phyloP scores from a whole-genome alignment of 352 stramenopile species.

The Pythium rhizo-oryzae region DNA sequence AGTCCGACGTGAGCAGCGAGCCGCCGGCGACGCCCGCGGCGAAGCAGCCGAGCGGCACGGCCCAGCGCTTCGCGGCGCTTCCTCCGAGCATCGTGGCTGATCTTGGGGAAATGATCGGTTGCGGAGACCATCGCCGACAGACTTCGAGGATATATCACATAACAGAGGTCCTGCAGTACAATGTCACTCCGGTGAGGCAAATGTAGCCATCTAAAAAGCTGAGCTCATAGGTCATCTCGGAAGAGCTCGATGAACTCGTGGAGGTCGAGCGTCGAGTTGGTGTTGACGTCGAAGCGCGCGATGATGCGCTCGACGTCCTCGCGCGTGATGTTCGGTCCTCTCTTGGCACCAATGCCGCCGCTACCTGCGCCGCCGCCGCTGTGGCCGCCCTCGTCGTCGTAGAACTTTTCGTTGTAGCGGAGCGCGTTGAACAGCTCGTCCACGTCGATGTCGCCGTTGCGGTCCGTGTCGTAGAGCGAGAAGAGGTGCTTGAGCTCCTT shows the following conservation, averaged over 20 bases:
- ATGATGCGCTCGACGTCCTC: constrained; percentile 77
- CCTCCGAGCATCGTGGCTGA: neutral
- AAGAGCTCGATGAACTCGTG: constrained; percentile 84
- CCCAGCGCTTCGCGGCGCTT: constrained; percentile 23
- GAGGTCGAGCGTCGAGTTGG: constrained; percentile 73
- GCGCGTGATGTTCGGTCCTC: constrained; percentile 36
- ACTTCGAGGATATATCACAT: neutral
- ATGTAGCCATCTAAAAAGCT: constrained; percentile 13
- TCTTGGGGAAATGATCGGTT: neutral
- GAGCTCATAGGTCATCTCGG: constrained; percentile 56
- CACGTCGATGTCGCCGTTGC: constrained; percentile 70
- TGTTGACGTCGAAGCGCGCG: constrained; percentile 73
- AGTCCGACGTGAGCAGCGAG: constrained; percentile 18
- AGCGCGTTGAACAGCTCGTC: constrained; percentile 70
- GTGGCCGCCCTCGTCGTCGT: constrained; percentile 38
- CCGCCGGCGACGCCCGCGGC: constrained; percentile 29
- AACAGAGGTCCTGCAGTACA: neutral
- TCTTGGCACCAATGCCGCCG: neutral
- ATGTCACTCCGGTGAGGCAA: constrained; percentile 3
- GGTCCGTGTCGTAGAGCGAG: constrained; percentile 68
- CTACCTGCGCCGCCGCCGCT: neutral
- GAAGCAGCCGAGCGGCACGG: constrained; percentile 29
- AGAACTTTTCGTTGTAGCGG: constrained; percentile 74
- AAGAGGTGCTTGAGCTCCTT: constrained; percentile 70
- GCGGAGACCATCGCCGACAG: neutral